Evolutionary conservation across 2,329 filamentous ascomycete genomes (phyloP).

Genomic region (Rhynchosporium graminicola): DNA sequence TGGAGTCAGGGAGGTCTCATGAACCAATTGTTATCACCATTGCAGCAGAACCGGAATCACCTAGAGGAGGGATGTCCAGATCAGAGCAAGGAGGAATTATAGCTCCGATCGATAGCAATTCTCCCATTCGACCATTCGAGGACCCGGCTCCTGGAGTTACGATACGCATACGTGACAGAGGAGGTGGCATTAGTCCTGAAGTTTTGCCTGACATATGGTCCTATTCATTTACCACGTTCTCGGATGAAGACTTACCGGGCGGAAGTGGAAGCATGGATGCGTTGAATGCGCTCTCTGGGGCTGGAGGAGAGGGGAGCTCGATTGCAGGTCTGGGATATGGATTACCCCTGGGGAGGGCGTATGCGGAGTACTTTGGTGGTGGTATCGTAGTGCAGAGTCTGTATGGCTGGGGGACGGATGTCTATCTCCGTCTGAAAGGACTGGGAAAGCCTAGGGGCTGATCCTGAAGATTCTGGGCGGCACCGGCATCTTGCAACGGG

Average conservation of each 20-base stretch:
- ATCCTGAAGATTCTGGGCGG: background rate
- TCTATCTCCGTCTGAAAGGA: conserved; percentile 58
- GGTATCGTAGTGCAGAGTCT: conserved; percentile 94
- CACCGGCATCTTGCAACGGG: too few species aligned
- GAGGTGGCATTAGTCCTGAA: conserved; percentile 85
- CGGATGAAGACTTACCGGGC: conserved; percentile 51
- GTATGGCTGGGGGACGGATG: conserved; percentile 82
- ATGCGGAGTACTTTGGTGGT: conserved; percentile 97
- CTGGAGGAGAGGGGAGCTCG: conserved; percentile 70
- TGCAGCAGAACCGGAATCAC: conserved; percentile 57
- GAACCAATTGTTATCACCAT: conserved; percentile 93
- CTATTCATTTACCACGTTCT: conserved; percentile 96
- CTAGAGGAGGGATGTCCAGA: background rate
- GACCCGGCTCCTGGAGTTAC: conserved; percentile 81
- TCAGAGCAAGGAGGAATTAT: background rate
- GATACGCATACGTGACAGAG: conserved; percentile 92
- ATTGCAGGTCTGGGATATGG: conserved; percentile 95
- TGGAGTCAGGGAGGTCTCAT: conserved; percentile 76
- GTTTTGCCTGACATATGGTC: conserved; percentile 90
- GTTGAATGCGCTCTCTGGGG: conserved; percentile 70
- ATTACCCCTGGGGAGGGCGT: conserved; percentile 83
- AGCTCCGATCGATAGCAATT: conserved; percentile 16
- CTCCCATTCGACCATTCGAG: conserved; percentile 57
- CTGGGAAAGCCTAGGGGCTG: conserved; percentile 34
- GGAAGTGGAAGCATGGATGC: conserved; percentile 61